Percentiles rank a stretch among this genome's conserved stretches.
These are phyloP conservation scores for Neurospora terricola DNA, from an alignment of 495 filamentous ascomycete species.

Conservation along the genomic window DNA sequence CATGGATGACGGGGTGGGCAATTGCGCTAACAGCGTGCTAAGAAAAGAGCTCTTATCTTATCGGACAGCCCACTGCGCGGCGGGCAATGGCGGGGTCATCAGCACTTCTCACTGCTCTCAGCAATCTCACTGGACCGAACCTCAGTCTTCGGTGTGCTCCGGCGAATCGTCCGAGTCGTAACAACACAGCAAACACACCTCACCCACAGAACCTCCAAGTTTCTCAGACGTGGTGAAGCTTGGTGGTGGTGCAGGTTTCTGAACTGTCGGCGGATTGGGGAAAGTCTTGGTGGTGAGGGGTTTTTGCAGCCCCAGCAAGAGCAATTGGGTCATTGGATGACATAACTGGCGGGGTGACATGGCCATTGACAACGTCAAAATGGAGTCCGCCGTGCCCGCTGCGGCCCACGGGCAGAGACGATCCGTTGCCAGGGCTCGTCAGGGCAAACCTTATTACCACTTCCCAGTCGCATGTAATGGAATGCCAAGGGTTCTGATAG, in stretches of 20 bases:
- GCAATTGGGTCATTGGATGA: not conserved
- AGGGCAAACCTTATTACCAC: not conserved
- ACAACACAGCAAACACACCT: not conserved
- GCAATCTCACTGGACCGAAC: not conserved
- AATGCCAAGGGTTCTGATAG: not conserved
- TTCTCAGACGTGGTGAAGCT: not conserved
- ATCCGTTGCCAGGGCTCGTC: not conserved
- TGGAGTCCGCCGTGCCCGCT: not conserved
- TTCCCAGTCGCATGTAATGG: not conserved
- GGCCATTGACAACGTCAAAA: not conserved
- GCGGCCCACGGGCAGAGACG: not conserved
- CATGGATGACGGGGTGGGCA: not conserved
- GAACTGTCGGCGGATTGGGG: not conserved
- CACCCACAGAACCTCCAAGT: not conserved
- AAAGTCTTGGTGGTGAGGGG: not conserved
- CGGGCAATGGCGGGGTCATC: not conserved
- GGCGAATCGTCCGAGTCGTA: not conserved
- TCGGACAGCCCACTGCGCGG: not conserved
- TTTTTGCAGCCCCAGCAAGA: not conserved
- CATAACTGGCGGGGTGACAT: not conserved
- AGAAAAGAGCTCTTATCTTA: constrained; percentile 8
- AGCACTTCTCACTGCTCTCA: not conserved
- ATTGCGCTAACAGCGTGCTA: not conserved
- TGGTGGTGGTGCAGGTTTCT: not conserved
- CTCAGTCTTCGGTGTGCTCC: not conserved